A percentile compares a stretch with the other conserved stretches of the same genome.
Evolutionary conservation across 441 rosid genomes (phyloP).

Genomic region (Populus hybrid): DNA sequence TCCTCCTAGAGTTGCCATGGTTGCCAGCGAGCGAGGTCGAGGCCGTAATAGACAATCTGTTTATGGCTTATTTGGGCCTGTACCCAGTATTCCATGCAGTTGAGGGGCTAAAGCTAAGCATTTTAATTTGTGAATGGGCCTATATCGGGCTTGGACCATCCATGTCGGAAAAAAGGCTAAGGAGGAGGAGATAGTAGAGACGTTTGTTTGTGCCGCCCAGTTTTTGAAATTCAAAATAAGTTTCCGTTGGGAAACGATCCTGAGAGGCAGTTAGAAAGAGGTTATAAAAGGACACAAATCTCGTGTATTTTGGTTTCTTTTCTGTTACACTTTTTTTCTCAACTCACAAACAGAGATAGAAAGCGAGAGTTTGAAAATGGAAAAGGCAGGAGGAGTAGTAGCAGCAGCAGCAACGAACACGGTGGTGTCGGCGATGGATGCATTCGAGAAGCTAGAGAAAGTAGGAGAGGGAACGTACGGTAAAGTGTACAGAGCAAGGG

Average conservation of each 20-base stretch:
- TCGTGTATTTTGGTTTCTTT: background rate
- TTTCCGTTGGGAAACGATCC: conserved; percentile 31
- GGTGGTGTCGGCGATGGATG: conserved; percentile 67
- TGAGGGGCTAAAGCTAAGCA: background rate
- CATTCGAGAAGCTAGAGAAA: conserved; percentile 95
- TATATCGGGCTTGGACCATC: background rate
- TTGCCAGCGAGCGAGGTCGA: background rate
- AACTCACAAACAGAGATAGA: background rate
- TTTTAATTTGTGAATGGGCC: background rate
- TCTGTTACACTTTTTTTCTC: no score
- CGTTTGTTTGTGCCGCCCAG: background rate
- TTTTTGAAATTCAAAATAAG: conserved; percentile 43
- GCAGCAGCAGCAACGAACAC: background rate
- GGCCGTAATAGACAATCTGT: background rate
- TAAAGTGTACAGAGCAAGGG: conserved; percentile 93
- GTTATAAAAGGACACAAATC: no score
- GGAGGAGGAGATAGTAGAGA: background rate
- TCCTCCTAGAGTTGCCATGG: no score
- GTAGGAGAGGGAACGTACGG: conserved; percentile 98
- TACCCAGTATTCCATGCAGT: background rate
- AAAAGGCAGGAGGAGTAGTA: background rate
- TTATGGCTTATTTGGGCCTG: background rate
- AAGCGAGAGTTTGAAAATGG: background rate
- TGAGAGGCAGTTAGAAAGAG: background rate
- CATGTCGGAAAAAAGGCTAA: background rate